Evolutionary conservation across 495 filamentous ascomycete species (phyloP), one percentile per base, ranked within the genome.

Genomic region (Venustampulla echinocandica): DNA sequence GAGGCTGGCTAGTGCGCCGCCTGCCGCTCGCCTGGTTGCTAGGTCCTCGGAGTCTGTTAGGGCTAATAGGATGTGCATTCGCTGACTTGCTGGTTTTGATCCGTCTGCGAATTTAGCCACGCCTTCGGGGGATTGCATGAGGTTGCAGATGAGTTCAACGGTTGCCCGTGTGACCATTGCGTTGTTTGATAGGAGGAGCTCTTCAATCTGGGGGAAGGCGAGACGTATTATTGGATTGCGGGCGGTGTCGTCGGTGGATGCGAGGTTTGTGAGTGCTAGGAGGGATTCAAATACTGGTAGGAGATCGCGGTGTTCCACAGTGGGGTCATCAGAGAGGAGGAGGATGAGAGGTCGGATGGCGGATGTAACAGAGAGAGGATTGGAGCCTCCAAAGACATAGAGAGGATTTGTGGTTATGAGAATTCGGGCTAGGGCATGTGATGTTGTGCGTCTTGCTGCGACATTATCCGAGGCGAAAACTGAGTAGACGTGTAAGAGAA

Each of bases 181-280:
- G 59, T 90, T 90, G 37, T 74, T 76, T 21, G 79, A 83, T 3
- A 97, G 75, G 2, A 96, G 69, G 13, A 88, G 76, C 46, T 94
- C 85, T 58, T 96, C 92, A 41, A 93, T 73, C 24, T 71, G 75
- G 6, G 80, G 48, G 75, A 84, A 89, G 10, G 79, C 78, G 28
- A 73, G 67, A 22, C 84, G 80, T 23, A 90, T 80, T 43, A 90
- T 93, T 10, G 71, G 64, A 38, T 77, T 73, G 4, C 85, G 72
- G 1, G 84, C 80, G 10, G 81, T 69, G 25, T 76, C 71, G 21
- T 82, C 75, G 13, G 80, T 79, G 0, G 87, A 90, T 0, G 90
- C 92, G 6, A 97, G 74, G 55, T 98, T 98, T 1, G 92, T 95
- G 22, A 98, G 75, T 1, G 92, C 93, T 46, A 97, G 78, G 11